Evolutionary conservation across 768 basidiomycete species (phyloP).

Genomic region (Leccinum broughii): DNA sequence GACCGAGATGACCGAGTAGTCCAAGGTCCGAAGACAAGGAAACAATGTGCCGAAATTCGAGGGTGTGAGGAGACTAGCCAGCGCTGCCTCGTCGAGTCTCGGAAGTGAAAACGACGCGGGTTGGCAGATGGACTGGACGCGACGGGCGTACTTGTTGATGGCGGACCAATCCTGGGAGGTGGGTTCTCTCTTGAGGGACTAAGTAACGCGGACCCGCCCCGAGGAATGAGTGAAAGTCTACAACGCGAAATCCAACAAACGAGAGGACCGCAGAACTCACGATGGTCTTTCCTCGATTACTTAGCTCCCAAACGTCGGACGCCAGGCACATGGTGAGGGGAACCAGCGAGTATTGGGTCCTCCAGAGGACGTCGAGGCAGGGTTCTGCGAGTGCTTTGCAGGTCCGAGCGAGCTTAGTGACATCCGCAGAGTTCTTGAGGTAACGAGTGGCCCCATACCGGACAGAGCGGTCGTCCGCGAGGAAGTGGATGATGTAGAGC

Average conservation of each 20-base stretch:
- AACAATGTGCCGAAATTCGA: constrained; percentile 24
- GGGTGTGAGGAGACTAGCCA: constrained; percentile 22
- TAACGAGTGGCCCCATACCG: constrained; percentile 18
- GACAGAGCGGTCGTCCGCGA: constrained; percentile 23
- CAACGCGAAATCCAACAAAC: not conserved
- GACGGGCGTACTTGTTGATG: constrained; percentile 26
- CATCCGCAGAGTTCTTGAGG: constrained; percentile 21
- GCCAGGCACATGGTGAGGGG: constrained; percentile 34
- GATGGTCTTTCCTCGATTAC: constrained; percentile 17
- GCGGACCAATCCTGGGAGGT: constrained; percentile 23
- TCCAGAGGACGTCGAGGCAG: constrained; percentile 34
- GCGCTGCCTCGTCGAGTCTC: constrained; percentile 26
- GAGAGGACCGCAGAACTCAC: constrained; percentile 17
- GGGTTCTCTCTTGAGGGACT: constrained; percentile 26
- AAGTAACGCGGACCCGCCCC: not conserved
- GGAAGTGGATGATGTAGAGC: constrained; percentile 24
- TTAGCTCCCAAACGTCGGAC: constrained; percentile 24
- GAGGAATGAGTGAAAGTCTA: not conserved
- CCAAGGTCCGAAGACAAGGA: constrained; percentile 25
- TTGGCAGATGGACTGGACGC: constrained; percentile 24
- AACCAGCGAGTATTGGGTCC: constrained; percentile 28
- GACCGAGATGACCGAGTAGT: constrained; percentile 31
- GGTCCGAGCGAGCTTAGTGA: constrained; percentile 30
- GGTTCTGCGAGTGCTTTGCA: constrained; percentile 30
- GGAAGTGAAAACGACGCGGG: constrained; percentile 24